These are phyloP conservation scores for Blastobotrys buckinghamii DNA, from an alignment of 1,139 yeast species.

Conservation along the genomic window DNA sequence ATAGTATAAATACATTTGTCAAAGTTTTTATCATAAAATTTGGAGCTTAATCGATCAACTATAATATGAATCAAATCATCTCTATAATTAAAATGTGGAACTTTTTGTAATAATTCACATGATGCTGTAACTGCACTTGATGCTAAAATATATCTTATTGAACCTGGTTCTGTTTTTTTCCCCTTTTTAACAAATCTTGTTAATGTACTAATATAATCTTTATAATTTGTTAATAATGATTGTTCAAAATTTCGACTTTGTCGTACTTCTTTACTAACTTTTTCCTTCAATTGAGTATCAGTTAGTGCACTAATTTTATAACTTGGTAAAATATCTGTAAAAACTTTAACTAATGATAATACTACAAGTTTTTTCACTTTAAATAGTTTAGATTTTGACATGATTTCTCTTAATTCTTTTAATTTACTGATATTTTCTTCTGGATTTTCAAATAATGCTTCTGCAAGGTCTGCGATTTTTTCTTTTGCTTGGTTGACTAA, in stretches of 20 bases:
- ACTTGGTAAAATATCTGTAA: slow-evolving; percentile 81
- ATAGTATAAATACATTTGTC: slow-evolving; percentile 57
- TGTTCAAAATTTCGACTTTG: slow-evolving; percentile 77
- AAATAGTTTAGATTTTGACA: slow-evolving; percentile 55
- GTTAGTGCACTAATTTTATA: slow-evolving; percentile 79
- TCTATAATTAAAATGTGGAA: slow-evolving; percentile 76
- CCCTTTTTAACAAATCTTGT: slow-evolving; percentile 29
- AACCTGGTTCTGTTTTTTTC: slow-evolving; percentile 29
- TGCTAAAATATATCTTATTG: slow-evolving; percentile 43
- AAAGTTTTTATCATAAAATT: slow-evolving; percentile 41
- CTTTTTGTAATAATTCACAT: slow-evolving; percentile 64
- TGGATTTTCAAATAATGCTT: slow-evolving; percentile 77
- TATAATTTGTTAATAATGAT: slow-evolving; percentile 61
- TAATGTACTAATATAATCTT: slow-evolving; percentile 57
- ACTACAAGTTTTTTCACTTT: slow-evolving; percentile 69
- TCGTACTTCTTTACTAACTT: slow-evolving; percentile 76
- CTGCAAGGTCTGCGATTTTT: slow-evolving; percentile 77
- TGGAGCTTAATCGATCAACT: slow-evolving; percentile 40
- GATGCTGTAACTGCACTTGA: slow-evolving; percentile 65
- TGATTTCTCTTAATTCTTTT: slow-evolving; percentile 64
- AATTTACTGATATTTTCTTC: slow-evolving; percentile 72
- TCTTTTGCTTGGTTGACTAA: slow-evolving; percentile 65
- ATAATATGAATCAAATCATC: slow-evolving; percentile 63
- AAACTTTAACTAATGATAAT: slow-evolving; percentile 75
- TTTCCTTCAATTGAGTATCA: slow-evolving; percentile 65